These are phyloP conservation scores for Bipolaris gigantea DNA, from an alignment of 2,329 filamentous ascomycete species.

Conservation along the genomic window DNA sequence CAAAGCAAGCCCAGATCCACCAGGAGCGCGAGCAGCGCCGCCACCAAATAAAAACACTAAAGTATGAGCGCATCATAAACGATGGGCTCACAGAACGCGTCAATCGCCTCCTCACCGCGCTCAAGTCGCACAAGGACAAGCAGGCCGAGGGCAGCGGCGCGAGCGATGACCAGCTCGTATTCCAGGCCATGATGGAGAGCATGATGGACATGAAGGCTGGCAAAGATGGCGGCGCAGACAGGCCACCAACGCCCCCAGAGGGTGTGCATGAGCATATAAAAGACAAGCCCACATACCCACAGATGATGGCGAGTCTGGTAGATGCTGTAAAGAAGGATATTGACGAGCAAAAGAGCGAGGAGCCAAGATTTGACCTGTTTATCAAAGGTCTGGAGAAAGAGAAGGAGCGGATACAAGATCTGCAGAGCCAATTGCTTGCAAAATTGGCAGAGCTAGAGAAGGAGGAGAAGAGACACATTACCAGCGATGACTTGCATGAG, in stretches of 20 bases:
- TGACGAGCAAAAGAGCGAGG: conserved; percentile 69
- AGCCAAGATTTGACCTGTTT: conserved; percentile 71
- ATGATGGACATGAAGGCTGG: conserved; percentile 63
- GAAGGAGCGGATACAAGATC: conserved; percentile 71
- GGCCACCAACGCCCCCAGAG: conserved; percentile 74
- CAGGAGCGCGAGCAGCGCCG: conserved; percentile 83
- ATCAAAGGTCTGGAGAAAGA: conserved; percentile 77
- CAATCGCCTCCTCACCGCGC: conserved; percentile 71
- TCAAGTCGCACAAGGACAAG: conserved; percentile 70
- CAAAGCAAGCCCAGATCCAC: conserved; percentile 97
- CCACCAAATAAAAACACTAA: conserved; percentile 84
- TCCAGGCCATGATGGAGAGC: conserved; percentile 83
- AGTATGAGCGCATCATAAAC: conserved; percentile 92
- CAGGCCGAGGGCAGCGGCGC: conserved; percentile 27
- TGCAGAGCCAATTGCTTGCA: conserved; percentile 73
- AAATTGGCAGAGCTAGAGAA: conserved; percentile 82
- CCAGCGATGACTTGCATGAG: conserved; percentile 83
- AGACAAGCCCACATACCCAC: conserved; percentile 81
- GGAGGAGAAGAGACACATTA: conserved; percentile 87
- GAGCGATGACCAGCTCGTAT: conserved; percentile 76
- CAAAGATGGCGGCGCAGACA: conserved; percentile 37
- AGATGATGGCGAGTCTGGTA: conserved; percentile 97
- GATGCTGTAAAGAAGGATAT: conserved; percentile 90
- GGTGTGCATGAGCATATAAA: conserved; percentile 76
- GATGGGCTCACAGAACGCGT: conserved; percentile 86